Evolutionary conservation across 192 early-diverging fungal genomes (phyloP).

Genomic region (Coemansia interrupta): DNA sequence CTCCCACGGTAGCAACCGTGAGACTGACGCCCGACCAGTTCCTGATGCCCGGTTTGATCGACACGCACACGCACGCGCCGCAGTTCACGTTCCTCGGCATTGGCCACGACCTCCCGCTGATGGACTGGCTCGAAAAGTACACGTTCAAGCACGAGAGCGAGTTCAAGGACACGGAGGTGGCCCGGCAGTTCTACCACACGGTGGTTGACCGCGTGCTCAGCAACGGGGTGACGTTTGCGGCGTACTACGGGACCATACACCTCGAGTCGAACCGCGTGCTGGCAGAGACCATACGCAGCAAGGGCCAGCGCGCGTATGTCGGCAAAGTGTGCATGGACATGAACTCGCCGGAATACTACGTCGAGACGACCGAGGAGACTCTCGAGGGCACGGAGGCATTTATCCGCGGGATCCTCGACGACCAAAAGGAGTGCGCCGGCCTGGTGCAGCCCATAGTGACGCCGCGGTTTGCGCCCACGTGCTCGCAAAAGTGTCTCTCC

Average conservation of each 20-base stretch:
- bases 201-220: conserved; percentile 67
- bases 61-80: conserved; percentile 92
- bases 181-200: conserved; percentile 61
- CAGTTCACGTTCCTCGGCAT: conserved; percentile 87
- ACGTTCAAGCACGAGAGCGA: conserved; percentile 83
- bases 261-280: conserved; percentile 68
- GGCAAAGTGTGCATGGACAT: conserved; percentile 98
- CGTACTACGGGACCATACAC: conserved; percentile 91
- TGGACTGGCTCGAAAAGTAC: conserved; percentile 86
- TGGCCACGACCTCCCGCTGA: conserved; percentile 84
- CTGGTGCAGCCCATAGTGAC: conserved; percentile 81
- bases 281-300: conserved; percentile 65
- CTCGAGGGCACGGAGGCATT: conserved; percentile 66
- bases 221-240: conserved; percentile 87
- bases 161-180: conserved; percentile 67
- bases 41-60: conserved; percentile 86
- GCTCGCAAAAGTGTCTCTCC: conserved; percentile 65
- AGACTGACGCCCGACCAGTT: conserved; percentile 56
- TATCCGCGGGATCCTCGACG: conserved; percentile 56
- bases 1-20: no score
- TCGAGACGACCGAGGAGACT: conserved; percentile 67
- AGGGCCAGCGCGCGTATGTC: conserved; percentile 90
- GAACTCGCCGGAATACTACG: conserved; percentile 74
- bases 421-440: conserved; percentile 1
- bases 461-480: conserved; percentile 89